Base-by-base conservation (phyloP, 192 early-diverging fungal species). In the Helicostylum pulchrum region DNA sequence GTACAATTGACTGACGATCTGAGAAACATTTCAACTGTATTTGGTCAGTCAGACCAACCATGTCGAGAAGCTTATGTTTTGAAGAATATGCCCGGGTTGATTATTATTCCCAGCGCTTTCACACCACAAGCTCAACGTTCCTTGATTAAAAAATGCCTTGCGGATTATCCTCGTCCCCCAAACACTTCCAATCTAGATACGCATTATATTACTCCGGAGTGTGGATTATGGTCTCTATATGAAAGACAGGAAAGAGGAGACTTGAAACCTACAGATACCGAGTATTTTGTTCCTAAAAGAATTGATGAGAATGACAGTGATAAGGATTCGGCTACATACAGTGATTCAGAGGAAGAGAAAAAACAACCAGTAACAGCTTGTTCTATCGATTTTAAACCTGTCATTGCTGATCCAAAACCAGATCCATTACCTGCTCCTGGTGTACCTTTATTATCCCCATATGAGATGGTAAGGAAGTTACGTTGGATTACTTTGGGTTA, bases 141-240 rank as follows among this genome's bases (percentile, higher is more conserved):
- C 55, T 62, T 95, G 19, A 83, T 94, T 11, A 81, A 84, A 63
- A 74, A 83, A 32, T 92, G 91, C 53, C 77, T 98, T 30, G 78
- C 81, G 48, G 84, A 91, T n/a, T 93, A 89, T 64, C 74, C 92
- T 2, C 65, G 70, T 23, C 80, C 84, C 23, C 96, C 96, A 5
- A 95, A 93, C 71, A 85, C 87, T 7, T 87, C 88, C 45, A 98
- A 94, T 74, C 81, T 98, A 3, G 91, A 98, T 64, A 87, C 94
- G 15, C 94, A 94, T 67, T 98, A 92, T 60, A 54, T 72, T 5
- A 60, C 92, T 15, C 89, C 89, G 6, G 52, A 72, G 1, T 58
- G 71, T 30, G 90, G 90, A 7, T 36, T 88, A 14, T 90, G 86
- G 90, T 64, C 77, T 17, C 62, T 78, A 17, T 73, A 85, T 64